Conservation (phyloP, 1,284 basidiomycete genomes). For the Ustilago cynodontis region DNA sequence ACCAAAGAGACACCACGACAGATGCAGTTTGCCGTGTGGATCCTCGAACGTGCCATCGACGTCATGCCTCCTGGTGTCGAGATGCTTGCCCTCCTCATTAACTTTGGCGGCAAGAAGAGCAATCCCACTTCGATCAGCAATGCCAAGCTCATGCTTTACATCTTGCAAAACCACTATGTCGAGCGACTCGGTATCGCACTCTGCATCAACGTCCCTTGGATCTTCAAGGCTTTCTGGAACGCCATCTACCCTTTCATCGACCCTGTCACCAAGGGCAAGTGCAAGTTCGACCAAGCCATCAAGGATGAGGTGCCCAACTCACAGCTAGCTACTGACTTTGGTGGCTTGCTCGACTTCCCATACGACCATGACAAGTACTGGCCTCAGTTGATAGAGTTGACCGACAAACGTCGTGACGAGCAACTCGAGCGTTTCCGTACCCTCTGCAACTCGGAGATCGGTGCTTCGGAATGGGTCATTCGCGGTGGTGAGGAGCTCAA, state of each 20-base stretch:
- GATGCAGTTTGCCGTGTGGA: constrained; percentile 71
- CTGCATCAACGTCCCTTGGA: constrained; percentile 68
- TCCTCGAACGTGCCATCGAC: constrained; percentile 70
- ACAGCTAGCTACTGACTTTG: constrained; percentile 62
- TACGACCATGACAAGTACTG: constrained; percentile 82
- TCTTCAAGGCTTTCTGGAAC: constrained; percentile 59
- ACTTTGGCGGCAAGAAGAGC: constrained; percentile 61
- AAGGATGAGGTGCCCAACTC: constrained; percentile 58
- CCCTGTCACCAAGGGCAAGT: constrained; percentile 70
- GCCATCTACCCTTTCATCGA: constrained; percentile 71
- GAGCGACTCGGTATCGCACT: constrained; percentile 70
- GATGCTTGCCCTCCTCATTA: constrained; percentile 65
- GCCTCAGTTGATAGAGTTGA: constrained; percentile 76
- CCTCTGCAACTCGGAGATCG: constrained; percentile 64
- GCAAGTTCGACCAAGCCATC: constrained; percentile 66
- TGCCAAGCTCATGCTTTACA: constrained; percentile 69
- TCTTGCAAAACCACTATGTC: constrained; percentile 68
- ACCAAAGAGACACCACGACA: constrained; percentile 66
- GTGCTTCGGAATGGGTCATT: constrained; percentile 69
- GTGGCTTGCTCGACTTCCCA: constrained; percentile 68
- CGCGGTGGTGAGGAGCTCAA: constrained; percentile 63
- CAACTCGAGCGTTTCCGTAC: constrained; percentile 74
- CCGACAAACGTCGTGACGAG: constrained; percentile 73
- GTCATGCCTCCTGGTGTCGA: constrained; percentile 70
- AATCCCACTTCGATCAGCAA: constrained; percentile 63